These are phyloP conservation scores for Alternaria gaisen DNA, from an alignment of 2,329 filamentous ascomycete genomes.

Conservation along the genomic window DNA sequence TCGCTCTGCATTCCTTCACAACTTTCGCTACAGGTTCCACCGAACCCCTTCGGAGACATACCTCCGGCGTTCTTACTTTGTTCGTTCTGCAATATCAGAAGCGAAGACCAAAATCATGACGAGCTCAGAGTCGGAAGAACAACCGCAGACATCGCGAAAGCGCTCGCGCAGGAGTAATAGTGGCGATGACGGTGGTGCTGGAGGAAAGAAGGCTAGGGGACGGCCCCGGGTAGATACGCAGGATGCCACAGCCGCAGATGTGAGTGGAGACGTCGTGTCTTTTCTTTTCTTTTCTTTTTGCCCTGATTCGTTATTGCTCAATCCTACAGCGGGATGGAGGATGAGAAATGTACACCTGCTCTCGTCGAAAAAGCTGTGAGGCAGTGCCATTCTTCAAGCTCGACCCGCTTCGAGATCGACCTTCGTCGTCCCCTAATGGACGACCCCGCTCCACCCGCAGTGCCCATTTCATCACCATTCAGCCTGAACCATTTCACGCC, in stretches of 20 bases:
- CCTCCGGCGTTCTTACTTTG: background rate
- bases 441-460: background rate
- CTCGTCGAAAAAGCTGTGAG: background rate
- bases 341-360: background rate
- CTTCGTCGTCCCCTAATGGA: background rate
- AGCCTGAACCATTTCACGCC: background rate
- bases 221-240: constrained; percentile 78
- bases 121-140: constrained; percentile 45
- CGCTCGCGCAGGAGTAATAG: constrained; percentile 40
- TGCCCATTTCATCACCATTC: background rate
- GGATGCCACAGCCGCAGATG: constrained; percentile 80
- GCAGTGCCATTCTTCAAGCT: background rate
- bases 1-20: background rate
- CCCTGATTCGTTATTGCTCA: background rate
- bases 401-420: background rate
- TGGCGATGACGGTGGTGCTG: constrained; percentile 35
- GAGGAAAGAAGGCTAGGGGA: constrained; percentile 68
- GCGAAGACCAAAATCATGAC: constrained; percentile 30
- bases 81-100: background rate
- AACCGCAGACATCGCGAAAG: constrained; percentile 41
- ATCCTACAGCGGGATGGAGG: background rate
- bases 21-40: constrained; percentile 8
- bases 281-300: background rate
- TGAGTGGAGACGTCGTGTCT: constrained; percentile 58
- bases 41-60: background rate